phyloP scores from a whole-genome alignment of 306 rosid genomes.

The Pterocarpus santalinus region DNA sequence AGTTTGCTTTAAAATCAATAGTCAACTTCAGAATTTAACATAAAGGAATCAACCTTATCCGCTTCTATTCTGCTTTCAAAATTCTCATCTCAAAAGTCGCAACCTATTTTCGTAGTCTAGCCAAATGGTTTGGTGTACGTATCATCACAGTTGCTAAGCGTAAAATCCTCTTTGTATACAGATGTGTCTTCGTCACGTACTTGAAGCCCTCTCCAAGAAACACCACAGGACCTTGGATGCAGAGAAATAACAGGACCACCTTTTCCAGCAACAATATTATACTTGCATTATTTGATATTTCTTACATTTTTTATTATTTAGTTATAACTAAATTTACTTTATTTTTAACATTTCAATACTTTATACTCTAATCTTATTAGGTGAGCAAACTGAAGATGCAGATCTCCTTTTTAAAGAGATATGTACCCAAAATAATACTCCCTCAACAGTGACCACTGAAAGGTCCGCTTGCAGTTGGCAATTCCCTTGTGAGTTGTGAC shows the following conservation, averaged over 20 bases:
- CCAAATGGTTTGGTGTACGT: conserved; percentile 14
- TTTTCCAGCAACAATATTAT: background rate
- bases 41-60: background rate
- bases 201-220: conserved; percentile 28
- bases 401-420: background rate
- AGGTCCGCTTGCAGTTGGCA: conserved; percentile 15
- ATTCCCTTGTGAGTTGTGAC: conserved; percentile 40
- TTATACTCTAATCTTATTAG: background rate
- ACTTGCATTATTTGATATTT: background rate
- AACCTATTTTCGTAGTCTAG: conserved; percentile 14
- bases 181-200: conserved; percentile 50
- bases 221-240: conserved; percentile 20
- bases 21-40: conserved; percentile 37
- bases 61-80: background rate
- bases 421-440: background rate
- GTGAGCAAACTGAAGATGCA: background rate
- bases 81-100: conserved; percentile 16
- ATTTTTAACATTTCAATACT: background rate
- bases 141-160: conserved; percentile 17
- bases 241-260: conserved; percentile 44
- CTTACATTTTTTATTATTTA: background rate
- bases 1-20: background rate
- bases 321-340: background rate
- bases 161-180: conserved; percentile 42
- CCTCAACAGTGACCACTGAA: background rate